Percentiles rank a stretch among this genome's conserved stretches.
phyloP scores from a whole-genome alignment of 1,284 basidiomycete genomes.

The Pascua sp. region DNA sequence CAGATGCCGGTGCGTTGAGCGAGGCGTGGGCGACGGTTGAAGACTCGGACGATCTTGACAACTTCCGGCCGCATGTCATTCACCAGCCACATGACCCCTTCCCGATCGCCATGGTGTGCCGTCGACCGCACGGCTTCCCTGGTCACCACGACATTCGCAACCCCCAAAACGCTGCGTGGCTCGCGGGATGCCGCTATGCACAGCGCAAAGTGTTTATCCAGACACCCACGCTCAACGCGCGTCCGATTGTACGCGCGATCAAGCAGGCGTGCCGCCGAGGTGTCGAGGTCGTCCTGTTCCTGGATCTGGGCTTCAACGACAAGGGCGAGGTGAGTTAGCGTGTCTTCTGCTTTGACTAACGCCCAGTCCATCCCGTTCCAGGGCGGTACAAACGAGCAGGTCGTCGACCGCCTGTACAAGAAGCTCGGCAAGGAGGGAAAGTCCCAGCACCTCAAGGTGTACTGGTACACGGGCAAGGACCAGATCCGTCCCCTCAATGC shows the following conservation, averaged over 20 bases:
- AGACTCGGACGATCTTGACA: slow-evolving; percentile 52
- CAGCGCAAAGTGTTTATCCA: slow-evolving; percentile 69
- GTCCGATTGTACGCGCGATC: slow-evolving; percentile 63
- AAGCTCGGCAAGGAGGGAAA: slow-evolving; percentile 55
- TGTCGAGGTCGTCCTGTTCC: slow-evolving; percentile 63
- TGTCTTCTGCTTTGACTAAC: slow-evolving; percentile 5
- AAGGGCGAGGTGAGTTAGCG: slow-evolving; percentile 51
- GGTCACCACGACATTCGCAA: slow-evolving; percentile 57
- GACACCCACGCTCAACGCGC: slow-evolving; percentile 71
- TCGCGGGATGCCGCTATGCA: slow-evolving; percentile 67
- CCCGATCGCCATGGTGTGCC: slow-evolving; percentile 70
- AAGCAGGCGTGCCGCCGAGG: slow-evolving; percentile 65
- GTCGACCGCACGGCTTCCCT: slow-evolving; percentile 61
- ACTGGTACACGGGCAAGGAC: slow-evolving; percentile 59
- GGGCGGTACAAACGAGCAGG: slow-evolving; percentile 75
- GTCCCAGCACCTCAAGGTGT: slow-evolving; percentile 60
- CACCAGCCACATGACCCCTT: slow-evolving; percentile 61
- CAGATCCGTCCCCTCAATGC: slow-evolving; percentile 69
- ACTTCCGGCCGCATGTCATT: slow-evolving; percentile 58
- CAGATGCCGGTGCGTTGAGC: slow-evolving; percentile 51
- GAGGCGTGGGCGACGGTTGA: slow-evolving; percentile 53
- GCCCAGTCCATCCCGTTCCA: slow-evolving; percentile 60
- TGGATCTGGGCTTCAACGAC: slow-evolving; percentile 68
- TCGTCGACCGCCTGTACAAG: slow-evolving; percentile 64
- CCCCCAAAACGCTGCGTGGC: slow-evolving; percentile 72